These are phyloP conservation scores for Gomphus bonarii DNA, from an alignment of 1,284 basidiomycete species.

Conservation along the genomic window DNA sequence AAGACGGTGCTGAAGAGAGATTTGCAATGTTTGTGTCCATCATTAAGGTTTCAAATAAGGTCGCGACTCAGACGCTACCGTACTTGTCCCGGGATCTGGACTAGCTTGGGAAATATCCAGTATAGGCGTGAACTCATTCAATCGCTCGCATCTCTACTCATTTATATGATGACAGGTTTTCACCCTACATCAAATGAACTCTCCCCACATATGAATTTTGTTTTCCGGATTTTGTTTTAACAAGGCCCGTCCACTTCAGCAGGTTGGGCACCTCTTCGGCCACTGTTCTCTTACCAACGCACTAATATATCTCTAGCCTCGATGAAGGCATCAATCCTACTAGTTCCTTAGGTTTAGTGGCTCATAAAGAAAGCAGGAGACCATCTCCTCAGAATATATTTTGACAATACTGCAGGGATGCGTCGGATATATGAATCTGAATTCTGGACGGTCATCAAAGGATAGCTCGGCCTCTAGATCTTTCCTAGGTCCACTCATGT, in stretches of 20 bases:
- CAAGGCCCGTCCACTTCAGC: constrained; percentile 30
- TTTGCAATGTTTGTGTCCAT: constrained; percentile 44
- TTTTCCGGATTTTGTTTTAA: constrained; percentile 45
- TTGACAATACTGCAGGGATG: constrained; percentile 54
- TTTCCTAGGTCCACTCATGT: neutral
- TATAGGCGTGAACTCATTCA: constrained; percentile 31
- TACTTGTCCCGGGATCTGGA: constrained; percentile 55
- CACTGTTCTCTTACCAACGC: constrained; percentile 61
- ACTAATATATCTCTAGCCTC: no score
- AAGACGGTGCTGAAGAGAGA: constrained; percentile 41
- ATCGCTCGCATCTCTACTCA: neutral
- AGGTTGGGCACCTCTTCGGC: constrained; percentile 45
- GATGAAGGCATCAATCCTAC: constrained; percentile 45
- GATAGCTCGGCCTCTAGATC: neutral
- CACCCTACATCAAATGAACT: constrained; percentile 48
- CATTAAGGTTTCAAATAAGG: constrained; percentile 31
- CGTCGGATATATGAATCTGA: constrained; percentile 53
- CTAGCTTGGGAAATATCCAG: constrained; percentile 57
- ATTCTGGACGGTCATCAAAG: constrained; percentile 51
- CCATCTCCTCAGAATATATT: constrained; percentile 54
- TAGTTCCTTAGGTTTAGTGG: constrained; percentile 41
- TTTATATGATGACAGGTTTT: constrained; percentile 29
- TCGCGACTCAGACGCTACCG: constrained; percentile 21
- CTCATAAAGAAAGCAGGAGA: constrained; percentile 22
- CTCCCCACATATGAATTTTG: constrained; percentile 54